Percentiles rank a stretch among this genome's conserved stretches.
These are phyloP conservation scores for Chytridiales sp. DNA, from an alignment of 371 early-diverging fungal species.

Conservation along the genomic window DNA sequence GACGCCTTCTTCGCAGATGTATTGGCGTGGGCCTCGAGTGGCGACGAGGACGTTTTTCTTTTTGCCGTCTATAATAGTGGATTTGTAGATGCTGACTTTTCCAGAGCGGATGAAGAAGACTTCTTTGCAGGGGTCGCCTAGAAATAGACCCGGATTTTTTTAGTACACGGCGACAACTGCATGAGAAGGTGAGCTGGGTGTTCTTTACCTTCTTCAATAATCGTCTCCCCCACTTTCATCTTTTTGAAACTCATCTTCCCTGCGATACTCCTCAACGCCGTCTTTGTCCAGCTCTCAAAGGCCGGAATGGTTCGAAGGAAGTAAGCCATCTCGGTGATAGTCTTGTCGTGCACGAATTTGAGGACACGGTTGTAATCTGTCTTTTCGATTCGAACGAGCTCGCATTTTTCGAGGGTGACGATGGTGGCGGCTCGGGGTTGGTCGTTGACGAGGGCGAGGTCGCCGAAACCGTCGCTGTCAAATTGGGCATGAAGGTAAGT, in stretches of 20 bases:
- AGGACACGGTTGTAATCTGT: slow-evolving; percentile 34
- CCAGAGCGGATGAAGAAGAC: slow-evolving; percentile 28
- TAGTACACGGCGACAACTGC: background rate
- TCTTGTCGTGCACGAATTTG: slow-evolving; percentile 42
- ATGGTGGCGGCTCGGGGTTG: slow-evolving; percentile 42
- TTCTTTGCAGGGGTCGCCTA: slow-evolving; percentile 27
- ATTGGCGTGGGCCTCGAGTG: slow-evolving; percentile 15
- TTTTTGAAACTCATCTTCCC: slow-evolving; percentile 26
- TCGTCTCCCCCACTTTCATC: slow-evolving; percentile 11
- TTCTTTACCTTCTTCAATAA: slow-evolving; percentile 29
- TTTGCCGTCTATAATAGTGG: slow-evolving; percentile 3
- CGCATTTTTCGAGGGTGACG: slow-evolving; percentile 30
- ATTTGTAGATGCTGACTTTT: slow-evolving; percentile 19
- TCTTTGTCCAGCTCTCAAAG: slow-evolving; percentile 25
- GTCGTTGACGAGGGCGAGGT: slow-evolving; percentile 44
- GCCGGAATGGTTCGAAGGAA: slow-evolving; percentile 34
- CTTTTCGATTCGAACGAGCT: slow-evolving; percentile 38
- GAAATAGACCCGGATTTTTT: background rate
- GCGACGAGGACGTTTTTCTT: slow-evolving; percentile 21
- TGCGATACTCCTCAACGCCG: slow-evolving; percentile 22
- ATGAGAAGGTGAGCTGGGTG: background rate
- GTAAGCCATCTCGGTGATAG: slow-evolving; percentile 31
- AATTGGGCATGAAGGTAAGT: background rate
- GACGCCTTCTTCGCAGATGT: slow-evolving; percentile 33
- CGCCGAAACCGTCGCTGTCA: slow-evolving; percentile 43